A percentile compares a stretch with the other conserved stretches of the same genome.
Conservation (phyloP, 1,284 basidiomycete species). For the Inonotus hispidus region DNA sequence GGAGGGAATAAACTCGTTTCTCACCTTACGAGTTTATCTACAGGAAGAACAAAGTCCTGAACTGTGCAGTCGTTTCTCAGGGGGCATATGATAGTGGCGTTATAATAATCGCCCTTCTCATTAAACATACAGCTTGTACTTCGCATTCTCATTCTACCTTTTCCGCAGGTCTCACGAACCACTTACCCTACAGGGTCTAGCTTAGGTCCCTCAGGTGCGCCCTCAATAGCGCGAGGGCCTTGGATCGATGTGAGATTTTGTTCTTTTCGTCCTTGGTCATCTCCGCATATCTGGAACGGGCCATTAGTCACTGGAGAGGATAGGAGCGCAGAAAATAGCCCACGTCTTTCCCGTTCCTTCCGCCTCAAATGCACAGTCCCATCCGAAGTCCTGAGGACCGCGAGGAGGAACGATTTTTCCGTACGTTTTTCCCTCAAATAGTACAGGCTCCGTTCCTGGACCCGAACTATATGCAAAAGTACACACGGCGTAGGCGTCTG, state of each 20-base stretch:
- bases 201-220: conserved; percentile 45
- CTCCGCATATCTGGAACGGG: conserved; percentile 77
- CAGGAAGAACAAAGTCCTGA: too few relatives aligned
- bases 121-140: too few relatives aligned
- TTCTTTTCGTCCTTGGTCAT: conserved; percentile 87
- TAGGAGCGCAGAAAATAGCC: conserved; percentile 26
- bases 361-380: conserved; percentile 91
- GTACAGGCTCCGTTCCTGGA: conserved; percentile 69
- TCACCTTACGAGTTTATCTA: too few relatives aligned
- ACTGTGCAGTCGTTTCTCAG: too few relatives aligned
- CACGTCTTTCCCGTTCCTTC: conserved; percentile 73
- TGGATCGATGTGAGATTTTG: conserved; percentile 83
- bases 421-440: conserved; percentile 92
- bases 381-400: conserved; percentile 75
- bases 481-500: conserved; percentile 84
- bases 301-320: background rate
- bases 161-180: too few relatives aligned
- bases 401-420: conserved; percentile 85
- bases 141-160: too few relatives aligned
- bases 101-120: too few relatives aligned
- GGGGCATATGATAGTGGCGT: too few relatives aligned
- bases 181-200: background rate
- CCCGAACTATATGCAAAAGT: conserved; percentile 93
- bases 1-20: background rate
- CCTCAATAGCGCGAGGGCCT: conserved; percentile 80